A percentile compares a stretch with the other conserved stretches of the same genome.
Conservation (phyloP, 495 filamentous ascomycete species). For the Aspergillus saccharolyticus region DNA sequence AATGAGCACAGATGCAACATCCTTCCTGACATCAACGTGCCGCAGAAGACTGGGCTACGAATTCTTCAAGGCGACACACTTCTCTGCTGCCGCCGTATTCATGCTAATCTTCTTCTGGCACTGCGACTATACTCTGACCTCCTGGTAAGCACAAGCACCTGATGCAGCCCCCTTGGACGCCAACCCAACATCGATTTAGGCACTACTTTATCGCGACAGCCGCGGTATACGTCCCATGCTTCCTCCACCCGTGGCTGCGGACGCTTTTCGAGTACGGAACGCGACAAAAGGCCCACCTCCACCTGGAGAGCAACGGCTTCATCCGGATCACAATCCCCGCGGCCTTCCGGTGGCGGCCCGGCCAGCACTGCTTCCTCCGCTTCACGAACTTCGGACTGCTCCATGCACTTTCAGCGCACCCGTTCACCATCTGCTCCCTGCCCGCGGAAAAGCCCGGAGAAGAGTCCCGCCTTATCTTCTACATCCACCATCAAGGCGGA, state of each 20-base stretch:
- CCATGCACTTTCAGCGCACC: conserved; percentile 42
- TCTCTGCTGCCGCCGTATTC: conserved; percentile 48
- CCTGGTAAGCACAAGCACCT: too few relatives aligned
- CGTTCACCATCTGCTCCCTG: conserved; percentile 47
- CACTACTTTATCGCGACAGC: conserved; percentile 58
- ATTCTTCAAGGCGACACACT: conserved; percentile 55
- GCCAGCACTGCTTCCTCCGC: conserved; percentile 49
- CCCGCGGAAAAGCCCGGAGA: not conserved
- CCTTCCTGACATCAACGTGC: not conserved
- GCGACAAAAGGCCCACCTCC: too few relatives aligned
- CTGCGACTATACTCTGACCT: conserved; percentile 51
- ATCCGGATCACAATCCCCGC: conserved; percentile 44
- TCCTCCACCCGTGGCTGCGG: conserved; percentile 39
- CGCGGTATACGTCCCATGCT: conserved; percentile 42
- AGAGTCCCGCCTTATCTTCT: conserved; percentile 27
- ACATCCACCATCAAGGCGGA: conserved; percentile 37
- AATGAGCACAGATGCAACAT: not conserved
- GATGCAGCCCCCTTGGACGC: not conserved
- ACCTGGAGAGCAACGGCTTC: conserved; percentile 36
- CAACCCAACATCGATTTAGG: conserved; percentile 23
- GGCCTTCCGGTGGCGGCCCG: conserved; percentile 40
- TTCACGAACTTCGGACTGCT: conserved; percentile 30
- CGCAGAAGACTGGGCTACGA: conserved; percentile 52
- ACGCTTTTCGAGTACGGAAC: conserved; percentile 41
- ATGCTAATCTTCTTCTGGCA: conserved; percentile 55